These are phyloP conservation scores for Clonostachys chloroleuca DNA, from an alignment of 2,329 filamentous ascomycete genomes.

Conservation along the genomic window DNA sequence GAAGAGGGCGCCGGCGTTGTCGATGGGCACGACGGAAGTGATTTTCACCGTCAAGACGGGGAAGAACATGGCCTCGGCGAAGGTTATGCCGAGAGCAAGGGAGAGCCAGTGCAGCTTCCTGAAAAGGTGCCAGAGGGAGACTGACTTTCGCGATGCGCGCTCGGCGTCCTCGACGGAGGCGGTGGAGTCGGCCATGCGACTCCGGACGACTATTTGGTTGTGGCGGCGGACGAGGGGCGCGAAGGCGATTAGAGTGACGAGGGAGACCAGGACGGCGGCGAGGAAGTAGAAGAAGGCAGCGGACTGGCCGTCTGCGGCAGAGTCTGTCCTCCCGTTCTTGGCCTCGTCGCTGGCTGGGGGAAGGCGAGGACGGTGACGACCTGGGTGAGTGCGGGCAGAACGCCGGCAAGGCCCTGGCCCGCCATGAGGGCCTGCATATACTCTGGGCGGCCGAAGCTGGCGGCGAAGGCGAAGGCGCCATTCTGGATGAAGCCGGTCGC, in stretches of 20 bases:
- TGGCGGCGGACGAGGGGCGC: slow-evolving; percentile 64
- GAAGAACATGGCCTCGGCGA: slow-evolving; percentile 87
- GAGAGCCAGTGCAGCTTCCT: slow-evolving; percentile 76
- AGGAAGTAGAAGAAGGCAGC: slow-evolving; percentile 90
- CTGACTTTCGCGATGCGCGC: slow-evolving; percentile 39
- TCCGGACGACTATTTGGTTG: slow-evolving; percentile 42
- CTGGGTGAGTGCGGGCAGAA: slow-evolving; percentile 83
- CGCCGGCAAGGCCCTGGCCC: slow-evolving; percentile 87
- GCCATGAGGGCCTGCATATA: slow-evolving; percentile 97
- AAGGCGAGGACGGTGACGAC: slow-evolving; percentile 71
- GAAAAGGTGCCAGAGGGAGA: slow-evolving; percentile 61
- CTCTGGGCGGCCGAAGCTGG: slow-evolving; percentile 77
- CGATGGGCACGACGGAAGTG: slow-evolving; percentile 32
- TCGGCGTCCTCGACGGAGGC: slow-evolving; percentile 48
- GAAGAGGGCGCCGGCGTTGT: slow-evolving; percentile 48
- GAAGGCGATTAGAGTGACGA: slow-evolving; percentile 67
- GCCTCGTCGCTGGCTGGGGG: slow-evolving; percentile 27
- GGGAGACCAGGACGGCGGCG: slow-evolving; percentile 75
- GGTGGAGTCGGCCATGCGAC: slow-evolving; percentile 44
- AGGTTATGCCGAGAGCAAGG: slow-evolving; percentile 74
- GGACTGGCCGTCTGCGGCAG: slow-evolving; percentile 16
- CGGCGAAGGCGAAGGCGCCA: slow-evolving; percentile 87
- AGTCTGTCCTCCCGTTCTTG: slow-evolving; percentile 14
- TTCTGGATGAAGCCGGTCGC: slow-evolving; percentile 89
- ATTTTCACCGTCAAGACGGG: slow-evolving; percentile 81